These are phyloP conservation scores for Magnusiomyces paraingens DNA, from an alignment of 1,139 yeast genomes.

Conservation along the genomic window DNA sequence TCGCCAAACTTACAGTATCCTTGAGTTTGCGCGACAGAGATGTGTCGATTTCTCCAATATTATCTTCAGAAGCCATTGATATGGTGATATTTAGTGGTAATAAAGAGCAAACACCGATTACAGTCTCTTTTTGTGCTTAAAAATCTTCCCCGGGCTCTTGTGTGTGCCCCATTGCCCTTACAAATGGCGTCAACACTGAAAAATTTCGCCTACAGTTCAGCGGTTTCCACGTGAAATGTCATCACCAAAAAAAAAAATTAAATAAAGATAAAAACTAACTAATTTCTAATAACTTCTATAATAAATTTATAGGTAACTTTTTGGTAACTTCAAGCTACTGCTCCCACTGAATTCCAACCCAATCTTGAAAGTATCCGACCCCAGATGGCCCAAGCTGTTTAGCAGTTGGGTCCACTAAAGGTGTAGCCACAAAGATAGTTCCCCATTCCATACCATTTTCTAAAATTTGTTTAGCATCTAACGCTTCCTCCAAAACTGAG, in stretches of 20 bases:
- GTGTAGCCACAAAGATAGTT: conserved; percentile 79
- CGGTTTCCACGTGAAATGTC: background rate
- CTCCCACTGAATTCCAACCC: conserved; percentile 97
- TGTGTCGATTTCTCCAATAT: conserved; percentile 33
- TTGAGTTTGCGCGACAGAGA: conserved; percentile 52
- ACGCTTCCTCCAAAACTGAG: conserved; percentile 59
- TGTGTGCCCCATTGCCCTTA: background rate
- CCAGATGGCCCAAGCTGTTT: conserved; percentile 44
- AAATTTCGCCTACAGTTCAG: conserved; percentile 1
- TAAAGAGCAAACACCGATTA: too few relatives aligned
- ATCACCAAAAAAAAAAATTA: background rate
- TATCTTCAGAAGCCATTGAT: conserved; percentile 2
- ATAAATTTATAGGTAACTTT: background rate
- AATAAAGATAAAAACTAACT: background rate
- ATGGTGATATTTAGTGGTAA: background rate
- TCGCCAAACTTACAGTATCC: conserved; percentile 38
- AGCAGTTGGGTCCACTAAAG: conserved; percentile 63
- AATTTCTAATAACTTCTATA: background rate
- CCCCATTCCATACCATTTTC: conserved; percentile 97
- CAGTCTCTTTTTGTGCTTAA: too few relatives aligned
- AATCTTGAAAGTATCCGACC: conserved; percentile 83
- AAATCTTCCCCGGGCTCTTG: too few relatives aligned
- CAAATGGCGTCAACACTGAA: background rate
- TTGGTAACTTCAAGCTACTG: background rate
- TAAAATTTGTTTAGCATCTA: conserved; percentile 36